A percentile compares a stretch with the other conserved stretches of the same genome.
Evolutionary conservation across 2,329 filamentous ascomycete genomes (phyloP).

Genomic region (Davidsoniella virescens): DNA sequence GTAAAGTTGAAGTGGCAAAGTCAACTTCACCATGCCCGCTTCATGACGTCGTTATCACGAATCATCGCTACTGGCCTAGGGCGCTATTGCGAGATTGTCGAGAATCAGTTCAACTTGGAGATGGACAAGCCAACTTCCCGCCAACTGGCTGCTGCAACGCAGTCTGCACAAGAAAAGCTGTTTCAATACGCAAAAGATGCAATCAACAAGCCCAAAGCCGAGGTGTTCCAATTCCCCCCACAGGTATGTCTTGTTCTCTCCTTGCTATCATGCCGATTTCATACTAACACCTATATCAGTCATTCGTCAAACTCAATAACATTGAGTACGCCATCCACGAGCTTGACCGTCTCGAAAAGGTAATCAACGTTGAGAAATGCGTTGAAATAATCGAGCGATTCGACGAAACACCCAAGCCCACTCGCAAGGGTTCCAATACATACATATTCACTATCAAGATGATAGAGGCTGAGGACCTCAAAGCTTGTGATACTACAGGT

Average conservation of each 20-base stretch:
- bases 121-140: constrained; percentile 87
- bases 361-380: constrained; percentile 82
- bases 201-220: constrained; percentile 83
- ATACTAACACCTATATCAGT: constrained; percentile 36
- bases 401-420: constrained; percentile 51
- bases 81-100: constrained; percentile 80
- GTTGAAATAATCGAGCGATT: constrained; percentile 64
- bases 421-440: constrained; percentile 54
- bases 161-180: constrained; percentile 81
- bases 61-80: constrained; percentile 69
- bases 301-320: constrained; percentile 94
- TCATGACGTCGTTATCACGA: constrained; percentile 87
- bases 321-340: constrained; percentile 88
- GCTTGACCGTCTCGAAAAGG: constrained; percentile 74
- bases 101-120: constrained; percentile 70
- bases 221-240: constrained; percentile 91
- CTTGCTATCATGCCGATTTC: neutral
- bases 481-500: constrained; percentile 92
- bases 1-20: constrained; percentile 82
- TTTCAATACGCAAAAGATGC: constrained; percentile 88
- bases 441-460: constrained; percentile 99
- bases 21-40: constrained; percentile 82
- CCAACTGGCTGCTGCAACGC: constrained; percentile 60
- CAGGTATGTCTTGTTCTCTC: constrained; percentile 41
- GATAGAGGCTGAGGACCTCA: constrained; percentile 91